These are phyloP conservation scores for Russula abietina DNA, from an alignment of 768 basidiomycete species.

Conservation along the genomic window DNA sequence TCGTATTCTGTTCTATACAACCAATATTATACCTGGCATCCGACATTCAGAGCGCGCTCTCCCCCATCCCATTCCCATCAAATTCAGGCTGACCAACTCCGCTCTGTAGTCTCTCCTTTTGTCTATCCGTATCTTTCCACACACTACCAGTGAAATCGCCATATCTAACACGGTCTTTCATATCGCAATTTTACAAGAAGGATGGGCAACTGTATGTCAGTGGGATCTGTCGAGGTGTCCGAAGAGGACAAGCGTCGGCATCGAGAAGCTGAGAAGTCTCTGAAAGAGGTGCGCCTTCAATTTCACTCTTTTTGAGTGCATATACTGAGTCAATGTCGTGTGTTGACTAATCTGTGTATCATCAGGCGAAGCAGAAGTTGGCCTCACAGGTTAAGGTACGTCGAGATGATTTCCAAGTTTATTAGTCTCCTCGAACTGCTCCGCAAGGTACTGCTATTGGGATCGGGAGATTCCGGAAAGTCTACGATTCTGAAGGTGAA, in stretches of 20 bases:
- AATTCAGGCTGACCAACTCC: neutral
- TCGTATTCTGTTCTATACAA: neutral
- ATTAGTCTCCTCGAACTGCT: neutral
- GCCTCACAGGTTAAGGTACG: conserved; percentile 69
- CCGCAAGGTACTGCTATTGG: conserved; percentile 73
- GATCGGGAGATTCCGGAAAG: conserved; percentile 92
- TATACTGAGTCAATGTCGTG: neutral
- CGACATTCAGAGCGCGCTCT: neutral
- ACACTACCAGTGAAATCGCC: neutral
- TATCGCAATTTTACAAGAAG: neutral
- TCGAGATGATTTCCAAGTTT: conserved; percentile 1
- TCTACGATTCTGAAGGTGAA: conserved; percentile 82
- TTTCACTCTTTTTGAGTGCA: neutral
- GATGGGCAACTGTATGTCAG: conserved; percentile 26
- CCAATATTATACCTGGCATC: neutral
- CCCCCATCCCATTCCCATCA: neutral
- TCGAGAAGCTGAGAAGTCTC: conserved; percentile 66
- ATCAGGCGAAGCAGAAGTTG: conserved; percentile 38
- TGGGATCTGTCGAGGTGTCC: conserved; percentile 67
- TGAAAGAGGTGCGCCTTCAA: conserved; percentile 58
- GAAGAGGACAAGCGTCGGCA: conserved; percentile 66
- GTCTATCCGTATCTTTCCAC: neutral
- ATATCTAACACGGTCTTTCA: neutral
- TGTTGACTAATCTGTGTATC: neutral
- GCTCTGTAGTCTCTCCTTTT: neutral